phyloP scores from a whole-genome alignment of 106 monocot species.

The Allium fistulosum region DNA sequence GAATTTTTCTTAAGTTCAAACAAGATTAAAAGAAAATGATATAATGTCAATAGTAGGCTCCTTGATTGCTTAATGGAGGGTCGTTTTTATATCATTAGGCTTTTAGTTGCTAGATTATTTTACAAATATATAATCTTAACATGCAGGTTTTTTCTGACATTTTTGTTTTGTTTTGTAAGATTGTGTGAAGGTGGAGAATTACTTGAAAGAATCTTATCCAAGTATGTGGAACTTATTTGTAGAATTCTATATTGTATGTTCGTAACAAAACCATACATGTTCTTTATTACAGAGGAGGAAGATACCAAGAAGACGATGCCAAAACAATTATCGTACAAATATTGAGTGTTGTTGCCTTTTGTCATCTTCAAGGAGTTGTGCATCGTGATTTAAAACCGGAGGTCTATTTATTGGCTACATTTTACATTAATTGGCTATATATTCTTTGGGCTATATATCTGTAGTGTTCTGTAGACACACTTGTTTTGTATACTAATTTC shows the following conservation, averaged over 20 bases:
- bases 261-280: conserved; percentile 10
- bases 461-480: not conserved
- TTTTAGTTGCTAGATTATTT: no score
- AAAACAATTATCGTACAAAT: conserved; percentile 67
- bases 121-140: no score
- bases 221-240: conserved; percentile 25
- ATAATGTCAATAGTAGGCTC: no score
- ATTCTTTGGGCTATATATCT: not conserved
- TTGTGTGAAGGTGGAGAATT: conserved; percentile 82
- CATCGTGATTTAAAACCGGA: conserved; percentile 86
- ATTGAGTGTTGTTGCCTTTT: conserved; percentile 67
- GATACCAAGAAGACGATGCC: conserved; percentile 68
- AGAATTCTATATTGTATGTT: not conserved
- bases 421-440: no score
- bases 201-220: conserved; percentile 71
- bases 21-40: not conserved
- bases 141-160: not conserved
- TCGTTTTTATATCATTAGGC: no score
- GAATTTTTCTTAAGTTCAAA: not conserved
- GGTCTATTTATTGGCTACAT: conserved; percentile 34
- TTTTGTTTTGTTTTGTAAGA: conserved; percentile 22
- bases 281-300: conserved; percentile 54
- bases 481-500: not conserved
- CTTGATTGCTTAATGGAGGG: no score
- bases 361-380: conserved; percentile 78